These are phyloP conservation scores for Camelina sativa DNA, from an alignment of 345 rosid species.

Conservation along the genomic window DNA sequence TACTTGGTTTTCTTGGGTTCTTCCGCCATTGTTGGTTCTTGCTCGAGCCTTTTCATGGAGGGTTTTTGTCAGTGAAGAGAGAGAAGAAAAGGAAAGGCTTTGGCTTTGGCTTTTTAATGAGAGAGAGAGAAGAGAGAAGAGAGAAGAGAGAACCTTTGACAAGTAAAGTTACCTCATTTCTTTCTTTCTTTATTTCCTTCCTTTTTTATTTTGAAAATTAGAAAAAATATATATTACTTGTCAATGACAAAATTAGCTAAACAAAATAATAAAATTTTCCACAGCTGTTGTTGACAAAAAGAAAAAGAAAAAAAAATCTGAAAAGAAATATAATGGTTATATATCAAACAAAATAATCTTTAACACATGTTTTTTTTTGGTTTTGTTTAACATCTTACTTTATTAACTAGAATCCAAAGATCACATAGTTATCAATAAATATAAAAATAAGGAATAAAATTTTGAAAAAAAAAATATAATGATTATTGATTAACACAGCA, in stretches of 20 bases:
- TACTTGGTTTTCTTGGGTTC: constrained; percentile 77
- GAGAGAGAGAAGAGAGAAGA: neutral
- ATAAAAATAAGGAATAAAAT: no score
- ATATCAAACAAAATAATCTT: no score
- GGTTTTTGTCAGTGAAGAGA: neutral
- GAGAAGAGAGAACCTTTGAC: neutral
- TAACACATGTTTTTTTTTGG: no score
- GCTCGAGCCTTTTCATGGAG: constrained; percentile 23
- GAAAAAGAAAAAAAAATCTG: no score
- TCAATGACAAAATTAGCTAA: neutral
- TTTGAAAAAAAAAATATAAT: neutral
- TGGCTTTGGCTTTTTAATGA: neutral
- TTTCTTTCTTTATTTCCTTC: neutral
- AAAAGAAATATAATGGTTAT: no score
- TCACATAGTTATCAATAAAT: no score
- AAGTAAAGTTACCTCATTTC: neutral
- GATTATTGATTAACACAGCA: constrained; percentile 1
- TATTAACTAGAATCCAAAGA: no score
- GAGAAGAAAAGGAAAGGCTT: neutral
- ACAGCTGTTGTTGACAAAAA: no score
- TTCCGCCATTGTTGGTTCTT: constrained; percentile 66
- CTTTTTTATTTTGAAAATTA: neutral
- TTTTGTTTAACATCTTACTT: no score
- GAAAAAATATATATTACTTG: neutral
- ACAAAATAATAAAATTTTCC: no score